phyloP scores from a whole-genome alignment of 2,329 filamentous ascomycete genomes.

The Penicillium sp. region DNA sequence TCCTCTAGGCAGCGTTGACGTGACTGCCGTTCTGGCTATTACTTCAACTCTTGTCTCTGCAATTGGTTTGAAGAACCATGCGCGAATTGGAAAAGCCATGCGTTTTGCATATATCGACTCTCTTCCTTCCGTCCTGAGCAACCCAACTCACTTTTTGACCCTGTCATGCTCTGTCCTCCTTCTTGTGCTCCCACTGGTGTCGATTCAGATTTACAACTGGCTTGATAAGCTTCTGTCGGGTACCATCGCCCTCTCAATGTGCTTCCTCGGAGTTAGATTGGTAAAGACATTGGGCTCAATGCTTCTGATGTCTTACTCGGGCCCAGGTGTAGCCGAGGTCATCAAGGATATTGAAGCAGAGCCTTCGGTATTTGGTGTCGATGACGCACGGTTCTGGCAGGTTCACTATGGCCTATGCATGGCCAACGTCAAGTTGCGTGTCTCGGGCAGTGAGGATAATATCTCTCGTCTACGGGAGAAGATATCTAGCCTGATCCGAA shows the following conservation, averaged over 20 bases:
- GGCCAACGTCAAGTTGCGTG: constrained; percentile 83
- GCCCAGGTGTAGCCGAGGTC: constrained; percentile 66
- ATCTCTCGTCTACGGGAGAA: constrained; percentile 72
- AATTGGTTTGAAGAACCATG: constrained; percentile 84
- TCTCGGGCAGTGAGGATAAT: constrained; percentile 69
- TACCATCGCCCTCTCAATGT: constrained; percentile 84
- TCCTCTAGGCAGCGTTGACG: constrained; percentile 73
- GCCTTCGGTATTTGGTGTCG: constrained; percentile 70
- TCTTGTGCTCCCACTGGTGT: constrained; percentile 77
- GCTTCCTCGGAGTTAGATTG: constrained; percentile 76
- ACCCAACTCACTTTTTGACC: constrained; percentile 92
- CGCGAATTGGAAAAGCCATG: constrained; percentile 88
- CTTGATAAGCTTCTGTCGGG: constrained; percentile 80
- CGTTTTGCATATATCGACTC: constrained; percentile 78
- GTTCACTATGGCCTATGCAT: constrained; percentile 96
- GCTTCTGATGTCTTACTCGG: constrained; percentile 86
- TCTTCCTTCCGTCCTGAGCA: constrained; percentile 83
- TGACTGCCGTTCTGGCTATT: constrained; percentile 79
- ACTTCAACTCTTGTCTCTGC: constrained; percentile 81
- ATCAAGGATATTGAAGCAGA: constrained; percentile 82
- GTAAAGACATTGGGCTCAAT: constrained; percentile 86
- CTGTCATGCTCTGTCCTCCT: constrained; percentile 81
- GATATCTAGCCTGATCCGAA: constrained; percentile 75
- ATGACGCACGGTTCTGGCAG: constrained; percentile 97
- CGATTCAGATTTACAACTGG: constrained; percentile 76